These are phyloP conservation scores for Dactylellina cionopaga DNA, from an alignment of 2,329 filamentous ascomycete genomes.

Conservation along the genomic window DNA sequence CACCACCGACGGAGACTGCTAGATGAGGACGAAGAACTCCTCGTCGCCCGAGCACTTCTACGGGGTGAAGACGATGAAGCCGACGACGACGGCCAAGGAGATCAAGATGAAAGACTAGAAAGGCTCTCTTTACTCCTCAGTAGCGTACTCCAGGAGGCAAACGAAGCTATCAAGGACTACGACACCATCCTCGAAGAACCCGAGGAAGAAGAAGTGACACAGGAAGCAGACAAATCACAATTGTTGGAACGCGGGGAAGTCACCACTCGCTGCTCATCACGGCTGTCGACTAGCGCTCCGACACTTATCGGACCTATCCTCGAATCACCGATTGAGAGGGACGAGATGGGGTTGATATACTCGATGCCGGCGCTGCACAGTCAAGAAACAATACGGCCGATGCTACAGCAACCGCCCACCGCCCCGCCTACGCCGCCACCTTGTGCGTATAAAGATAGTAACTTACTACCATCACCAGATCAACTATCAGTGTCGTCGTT, in stretches of 20 bases:
- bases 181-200: slow-evolving; percentile 42
- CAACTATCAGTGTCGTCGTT: slow-evolving; percentile 46
- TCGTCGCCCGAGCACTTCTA: slow-evolving; percentile 15
- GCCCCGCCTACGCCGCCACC: slow-evolving; percentile 48
- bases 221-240: not conserved
- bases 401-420: slow-evolving; percentile 46
- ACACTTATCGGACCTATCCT: slow-evolving; percentile 26
- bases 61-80: slow-evolving; percentile 7
- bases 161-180: slow-evolving; percentile 52
- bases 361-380: slow-evolving; percentile 20
- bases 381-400: slow-evolving; percentile 31
- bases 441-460: slow-evolving; percentile 4
- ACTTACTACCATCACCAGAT: slow-evolving; percentile 31
- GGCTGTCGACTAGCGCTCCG: slow-evolving; percentile 22
- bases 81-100: slow-evolving; percentile 29
- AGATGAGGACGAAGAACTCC: slow-evolving; percentile 46
- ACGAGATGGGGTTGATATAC: slow-evolving; percentile 12
- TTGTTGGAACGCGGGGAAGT: slow-evolving; percentile 35
- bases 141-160: slow-evolving; percentile 47
- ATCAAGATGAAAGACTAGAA: slow-evolving; percentile 46
- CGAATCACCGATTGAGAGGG: slow-evolving; percentile 15
- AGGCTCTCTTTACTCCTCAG: slow-evolving; percentile 38
- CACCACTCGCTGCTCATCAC: slow-evolving; percentile 42
- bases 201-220: slow-evolving; percentile 21
- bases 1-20: slow-evolving; percentile 34